Evolutionary conservation across 2,329 filamentous ascomycete species (phyloP).

Genomic region (Coniochaeta sp.): DNA sequence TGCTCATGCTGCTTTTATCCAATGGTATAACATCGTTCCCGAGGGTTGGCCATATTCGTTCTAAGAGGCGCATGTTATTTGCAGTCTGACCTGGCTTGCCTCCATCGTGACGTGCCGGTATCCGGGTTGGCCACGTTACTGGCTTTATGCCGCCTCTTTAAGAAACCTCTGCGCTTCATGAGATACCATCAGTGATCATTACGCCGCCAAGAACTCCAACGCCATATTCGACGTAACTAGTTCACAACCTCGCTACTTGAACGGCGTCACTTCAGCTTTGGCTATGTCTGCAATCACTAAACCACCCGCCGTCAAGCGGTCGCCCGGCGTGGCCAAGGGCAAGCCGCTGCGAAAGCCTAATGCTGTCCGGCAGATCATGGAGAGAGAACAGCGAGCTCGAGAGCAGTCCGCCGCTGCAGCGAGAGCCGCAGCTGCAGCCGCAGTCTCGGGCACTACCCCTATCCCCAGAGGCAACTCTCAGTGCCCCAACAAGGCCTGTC

Average conservation of each 20-base stretch:
- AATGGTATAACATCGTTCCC: constrained; percentile 1
- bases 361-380: constrained; percentile 16
- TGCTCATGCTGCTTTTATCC: neutral
- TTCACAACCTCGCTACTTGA: neutral
- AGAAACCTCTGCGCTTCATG: neutral
- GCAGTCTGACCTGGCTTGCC: neutral
- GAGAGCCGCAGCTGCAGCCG: constrained; percentile 12
- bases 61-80: neutral
- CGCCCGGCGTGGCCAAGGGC: constrained; percentile 7
- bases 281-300: neutral
- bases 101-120: neutral
- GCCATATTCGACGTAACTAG: too few relatives aligned
- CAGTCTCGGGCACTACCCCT: constrained; percentile 19
- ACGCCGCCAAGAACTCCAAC: neutral
- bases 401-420: constrained; percentile 1
- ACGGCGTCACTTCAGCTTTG: neutral
- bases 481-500: constrained; percentile 14
- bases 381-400: constrained; percentile 9
- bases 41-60: neutral
- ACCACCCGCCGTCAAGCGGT: neutral
- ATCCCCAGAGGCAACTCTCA: constrained; percentile 14
- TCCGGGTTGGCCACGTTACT: neutral
- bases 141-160: neutral
- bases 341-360: constrained; percentile 14
- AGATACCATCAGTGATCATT: neutral